Base-by-base conservation (phyloP, 2,329 filamentous ascomycete genomes). In the Alternaria solani region DNA sequence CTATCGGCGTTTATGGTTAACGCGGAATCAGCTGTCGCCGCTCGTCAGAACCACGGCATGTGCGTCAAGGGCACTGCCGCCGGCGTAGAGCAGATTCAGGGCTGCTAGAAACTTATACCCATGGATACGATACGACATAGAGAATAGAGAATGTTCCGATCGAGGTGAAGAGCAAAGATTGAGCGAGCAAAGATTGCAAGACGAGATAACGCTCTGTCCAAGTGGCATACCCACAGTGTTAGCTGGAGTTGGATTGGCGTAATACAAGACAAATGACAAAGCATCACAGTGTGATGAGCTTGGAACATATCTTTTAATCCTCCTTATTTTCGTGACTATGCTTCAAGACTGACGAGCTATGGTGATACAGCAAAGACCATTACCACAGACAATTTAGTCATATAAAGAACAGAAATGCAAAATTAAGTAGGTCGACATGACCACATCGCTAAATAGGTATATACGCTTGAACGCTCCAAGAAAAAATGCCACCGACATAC, bases 1-100 rank as follows among this genome's bases (percentile, higher is more conserved):
- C 6, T 23, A 8, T 28, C 3, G 30, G 18, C 12, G 25, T 25
- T 25, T 42, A 57, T 5, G 47, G 20, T 62, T 73, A 57, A 73
- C 48, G 49, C 7, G 39, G 14, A 16, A 38, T 7, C 18, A 77
- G 74, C 71, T 39, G 65, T 75, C 5, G 63, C 61, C 26, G 66
- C 61, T 7, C 74, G 73, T 48, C 71, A 74, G 59, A 77, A 78
- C 66, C 76, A 78, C 64, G 76, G 76, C 60, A 76, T 75, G 68
- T 78, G 76, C 55, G 75, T 78, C 47, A 52, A 42, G 25, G 28
- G 44, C n/a, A 46, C 51, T 12, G 16, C 38, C 18, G 46, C 32
- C 5, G 51, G 34, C 7, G 38, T 59, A 7, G 38, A 47, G 39
- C 59, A 62, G 42, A 62, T 62, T 14, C 16, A 34, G 7, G 30